Evolutionary conservation across 108 stramenopile species (phyloP).

Genomic region (Mediolabrus comicus): DNA sequence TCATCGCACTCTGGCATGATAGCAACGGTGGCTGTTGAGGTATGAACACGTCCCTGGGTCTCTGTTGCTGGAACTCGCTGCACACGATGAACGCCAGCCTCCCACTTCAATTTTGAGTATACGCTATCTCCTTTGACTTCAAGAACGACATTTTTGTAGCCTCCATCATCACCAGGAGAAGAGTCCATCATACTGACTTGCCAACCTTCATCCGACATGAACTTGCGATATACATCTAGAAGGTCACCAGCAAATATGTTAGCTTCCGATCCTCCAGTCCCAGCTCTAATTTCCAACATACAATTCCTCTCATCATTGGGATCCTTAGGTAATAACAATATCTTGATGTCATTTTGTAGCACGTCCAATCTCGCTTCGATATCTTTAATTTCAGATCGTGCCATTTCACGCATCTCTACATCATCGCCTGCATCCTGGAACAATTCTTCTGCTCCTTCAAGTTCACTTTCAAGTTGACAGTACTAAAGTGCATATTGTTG

Average conservation of each 20-base stretch:
- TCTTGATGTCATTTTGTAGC: slow-evolving; percentile 64
- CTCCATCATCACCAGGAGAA: slow-evolving; percentile 86
- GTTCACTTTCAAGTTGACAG: slow-evolving; percentile 56
- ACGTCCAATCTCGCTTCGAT: slow-evolving; percentile 71
- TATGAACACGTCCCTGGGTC: slow-evolving; percentile 87
- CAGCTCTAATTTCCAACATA: slow-evolving; percentile 96
- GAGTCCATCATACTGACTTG: slow-evolving; percentile 70
- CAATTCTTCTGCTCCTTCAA: slow-evolving; percentile 71
- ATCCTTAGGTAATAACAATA: slow-evolving; percentile 84
- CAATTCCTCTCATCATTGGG: slow-evolving; percentile 90
- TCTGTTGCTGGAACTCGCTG: slow-evolving; percentile 98
- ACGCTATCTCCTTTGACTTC: slow-evolving; percentile 84
- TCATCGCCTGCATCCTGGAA: slow-evolving; percentile 87
- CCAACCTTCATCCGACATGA: slow-evolving; percentile 81
- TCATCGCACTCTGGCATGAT: slow-evolving; percentile 89
- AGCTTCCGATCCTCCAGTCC: slow-evolving; percentile 97
- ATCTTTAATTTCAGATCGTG: slow-evolving; percentile 71
- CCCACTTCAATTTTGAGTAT: slow-evolving; percentile 92
- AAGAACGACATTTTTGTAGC: slow-evolving; percentile 87
- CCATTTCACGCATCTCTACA: slow-evolving; percentile 86
- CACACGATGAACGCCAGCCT: slow-evolving; percentile 97
- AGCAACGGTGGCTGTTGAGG: slow-evolving; percentile 92
- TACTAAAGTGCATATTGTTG: slow-evolving; percentile 30
- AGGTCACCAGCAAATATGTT: slow-evolving; percentile 94
- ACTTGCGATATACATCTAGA: slow-evolving; percentile 89